These are phyloP conservation scores for Cornus suecica DNA, from an alignment of 148 eudicot species.

Conservation along the genomic window DNA sequence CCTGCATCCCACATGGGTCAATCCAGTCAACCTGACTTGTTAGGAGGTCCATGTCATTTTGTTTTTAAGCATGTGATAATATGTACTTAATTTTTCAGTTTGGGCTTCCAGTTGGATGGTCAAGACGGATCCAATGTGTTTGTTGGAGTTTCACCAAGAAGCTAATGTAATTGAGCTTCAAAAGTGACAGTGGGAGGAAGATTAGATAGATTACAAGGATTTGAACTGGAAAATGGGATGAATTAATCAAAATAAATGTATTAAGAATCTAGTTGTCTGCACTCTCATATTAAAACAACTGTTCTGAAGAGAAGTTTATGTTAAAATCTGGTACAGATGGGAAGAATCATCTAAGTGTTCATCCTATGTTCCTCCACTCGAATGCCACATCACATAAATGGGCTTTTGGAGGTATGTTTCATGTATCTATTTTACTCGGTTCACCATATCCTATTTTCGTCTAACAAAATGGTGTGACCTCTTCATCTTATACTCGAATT, in stretches of 20 bases:
- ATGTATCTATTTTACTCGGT: background rate
- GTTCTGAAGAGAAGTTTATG: background rate
- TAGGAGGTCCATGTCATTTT: background rate
- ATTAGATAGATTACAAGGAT: background rate
- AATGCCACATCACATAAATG: conserved; percentile 79
- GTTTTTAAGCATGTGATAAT: background rate
- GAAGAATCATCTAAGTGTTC: conserved; percentile 42
- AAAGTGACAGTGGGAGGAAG: background rate
- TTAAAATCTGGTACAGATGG: conserved; percentile 31
- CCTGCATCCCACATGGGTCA: background rate
- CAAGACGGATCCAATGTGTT: conserved; percentile 4
- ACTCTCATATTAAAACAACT: background rate
- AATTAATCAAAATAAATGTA: background rate
- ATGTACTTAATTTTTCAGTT: background rate
- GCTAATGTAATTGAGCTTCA: background rate
- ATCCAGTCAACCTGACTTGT: background rate
- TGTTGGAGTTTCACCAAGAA: background rate
- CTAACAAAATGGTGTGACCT: conserved; percentile 3
- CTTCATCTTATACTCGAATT: background rate
- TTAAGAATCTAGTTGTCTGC: background rate
- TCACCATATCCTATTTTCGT: background rate
- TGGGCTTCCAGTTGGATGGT: background rate
- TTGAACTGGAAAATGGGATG: conserved; percentile 5
- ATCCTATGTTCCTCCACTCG: conserved; percentile 66
- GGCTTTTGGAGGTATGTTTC: conserved; percentile 61